Percentiles rank a stretch among this genome's conserved stretches.
phyloP scores from a whole-genome alignment of 2,329 filamentous ascomycete genomes.

The Dactylonectria macrodidyma region DNA sequence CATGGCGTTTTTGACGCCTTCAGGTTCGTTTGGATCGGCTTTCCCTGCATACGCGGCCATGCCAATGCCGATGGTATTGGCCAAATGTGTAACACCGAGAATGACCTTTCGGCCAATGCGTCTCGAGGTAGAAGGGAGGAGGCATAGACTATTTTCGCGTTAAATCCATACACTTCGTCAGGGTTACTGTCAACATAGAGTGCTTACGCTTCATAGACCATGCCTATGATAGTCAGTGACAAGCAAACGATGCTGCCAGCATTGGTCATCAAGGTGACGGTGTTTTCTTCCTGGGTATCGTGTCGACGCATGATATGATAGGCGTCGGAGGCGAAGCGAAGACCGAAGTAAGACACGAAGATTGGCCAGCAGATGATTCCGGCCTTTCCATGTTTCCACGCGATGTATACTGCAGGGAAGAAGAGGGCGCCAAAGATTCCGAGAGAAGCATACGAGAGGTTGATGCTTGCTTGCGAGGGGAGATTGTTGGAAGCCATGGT shows the following conservation, averaged over 20 bases:
- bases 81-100: slow-evolving; percentile 22
- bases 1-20: slow-evolving; percentile 1
- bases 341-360: slow-evolving; percentile 42
- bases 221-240: slow-evolving; percentile 44
- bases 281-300: slow-evolving; percentile 39
- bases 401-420: slow-evolving; percentile 37
- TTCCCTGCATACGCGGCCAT: slow-evolving; percentile 31
- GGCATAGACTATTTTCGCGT: neutral
- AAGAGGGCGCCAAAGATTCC: slow-evolving; percentile 42
- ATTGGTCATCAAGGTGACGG: slow-evolving; percentile 47
- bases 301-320: slow-evolving; percentile 43
- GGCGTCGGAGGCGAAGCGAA: slow-evolving; percentile 44
- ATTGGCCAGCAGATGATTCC: slow-evolving; percentile 52
- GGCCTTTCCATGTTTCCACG: slow-evolving; percentile 48
- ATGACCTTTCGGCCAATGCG: slow-evolving; percentile 24
- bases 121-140: slow-evolving; percentile 22
- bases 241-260: slow-evolving; percentile 48
- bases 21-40: neutral
- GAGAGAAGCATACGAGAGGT: slow-evolving; percentile 41
- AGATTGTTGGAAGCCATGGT: slow-evolving; percentile 4
- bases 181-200: neutral
- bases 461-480: slow-evolving; percentile 20
- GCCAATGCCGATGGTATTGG: slow-evolving; percentile 29
- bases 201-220: slow-evolving; percentile 48
- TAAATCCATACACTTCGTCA: neutral